Evolutionary conservation across 306 rosid genomes (phyloP).

Genomic region (Dalbergia oliveri): DNA sequence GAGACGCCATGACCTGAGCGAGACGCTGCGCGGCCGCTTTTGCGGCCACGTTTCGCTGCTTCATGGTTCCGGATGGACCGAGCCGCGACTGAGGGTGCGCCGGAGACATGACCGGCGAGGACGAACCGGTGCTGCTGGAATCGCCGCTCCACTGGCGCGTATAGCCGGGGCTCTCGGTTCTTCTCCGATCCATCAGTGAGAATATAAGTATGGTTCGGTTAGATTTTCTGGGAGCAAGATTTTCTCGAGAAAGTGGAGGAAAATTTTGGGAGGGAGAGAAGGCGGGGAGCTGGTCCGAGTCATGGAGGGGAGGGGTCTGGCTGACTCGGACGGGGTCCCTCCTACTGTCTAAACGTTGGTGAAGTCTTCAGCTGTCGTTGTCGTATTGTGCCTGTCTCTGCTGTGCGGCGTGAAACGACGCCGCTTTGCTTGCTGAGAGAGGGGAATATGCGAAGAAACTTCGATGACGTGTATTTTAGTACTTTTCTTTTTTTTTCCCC

Average conservation of each 20-base stretch:
- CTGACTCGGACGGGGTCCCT: neutral
- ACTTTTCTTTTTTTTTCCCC: too few species aligned
- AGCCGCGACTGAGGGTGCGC: constrained; percentile 76
- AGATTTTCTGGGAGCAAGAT: too few species aligned
- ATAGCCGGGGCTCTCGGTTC: constrained; percentile 68
- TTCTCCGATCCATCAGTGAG: constrained; percentile 72
- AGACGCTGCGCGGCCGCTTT: constrained; percentile 84
- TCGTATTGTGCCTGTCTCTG: neutral
- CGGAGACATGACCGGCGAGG: constrained; percentile 82
- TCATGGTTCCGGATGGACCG: constrained; percentile 63
- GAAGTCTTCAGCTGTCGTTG: neutral
- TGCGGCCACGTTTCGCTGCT: constrained; percentile 81
- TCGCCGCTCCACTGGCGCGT: constrained; percentile 81
- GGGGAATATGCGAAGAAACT: neutral
- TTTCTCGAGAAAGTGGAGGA: constrained; percentile 54
- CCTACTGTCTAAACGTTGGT: neutral
- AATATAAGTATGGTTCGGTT: neutral
- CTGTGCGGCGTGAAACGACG: constrained; percentile 33
- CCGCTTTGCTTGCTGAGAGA: neutral
- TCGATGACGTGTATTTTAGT: neutral
- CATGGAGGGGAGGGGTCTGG: neutral
- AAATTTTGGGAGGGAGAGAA: constrained; percentile 34
- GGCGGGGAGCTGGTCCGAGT: neutral
- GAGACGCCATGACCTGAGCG: constrained; percentile 83
- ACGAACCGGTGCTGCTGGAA: constrained; percentile 76